Evolutionary conservation across 2,329 filamentous ascomycete genomes (phyloP), one percentile per base, ranked within the genome.

Genomic region (Fusarium pseudograminearum): DNA sequence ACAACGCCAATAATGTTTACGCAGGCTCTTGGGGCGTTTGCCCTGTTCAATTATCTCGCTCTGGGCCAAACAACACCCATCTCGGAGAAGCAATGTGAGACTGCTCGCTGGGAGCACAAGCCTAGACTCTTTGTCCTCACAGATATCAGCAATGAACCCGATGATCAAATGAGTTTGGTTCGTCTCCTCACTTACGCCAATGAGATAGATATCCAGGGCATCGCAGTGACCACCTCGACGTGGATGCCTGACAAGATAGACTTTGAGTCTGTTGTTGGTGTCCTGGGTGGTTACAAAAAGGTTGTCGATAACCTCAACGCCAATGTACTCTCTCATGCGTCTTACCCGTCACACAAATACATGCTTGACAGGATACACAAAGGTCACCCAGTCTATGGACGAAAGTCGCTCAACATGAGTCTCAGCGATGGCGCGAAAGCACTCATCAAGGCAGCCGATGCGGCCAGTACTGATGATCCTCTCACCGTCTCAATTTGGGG

Each of bases 401-500:
- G 68, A 36, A 57, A 68, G 18, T 60, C 67, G 1, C 62, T 67
- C n/a, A 62, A 66, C 6, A 47, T 66, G 22, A 51, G 34, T 5
- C 1, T 61, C 0, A 78, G 76, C 11, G 76, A 77, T 10, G 84
- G 83, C 15, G 80, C 77, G 0, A 71, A 82, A 30, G 76, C 84
- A 0, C 80, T 87, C 1, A 77, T 79, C 3, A 59, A 77, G 8
- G 65, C 70, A 2, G 40, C 78, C 3, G 54, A 65, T 1, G 36
- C 60, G 11, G 26, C 62, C 0, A 57, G 66, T 7, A 42, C 6
- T 3, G 33, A 53, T 0, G 62, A 84, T 1, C 83, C 84, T 4
- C 79, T 87, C 1, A 87, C 83, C 78, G 75, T 87, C 2, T 80
- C 86, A 0, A 78, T 80, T 61, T 87, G 85, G 86, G 85, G 85